Evolutionary conservation across 2,329 filamentous ascomycete genomes (phyloP).

Genomic region (Ophiostoma tasmaniense): DNA sequence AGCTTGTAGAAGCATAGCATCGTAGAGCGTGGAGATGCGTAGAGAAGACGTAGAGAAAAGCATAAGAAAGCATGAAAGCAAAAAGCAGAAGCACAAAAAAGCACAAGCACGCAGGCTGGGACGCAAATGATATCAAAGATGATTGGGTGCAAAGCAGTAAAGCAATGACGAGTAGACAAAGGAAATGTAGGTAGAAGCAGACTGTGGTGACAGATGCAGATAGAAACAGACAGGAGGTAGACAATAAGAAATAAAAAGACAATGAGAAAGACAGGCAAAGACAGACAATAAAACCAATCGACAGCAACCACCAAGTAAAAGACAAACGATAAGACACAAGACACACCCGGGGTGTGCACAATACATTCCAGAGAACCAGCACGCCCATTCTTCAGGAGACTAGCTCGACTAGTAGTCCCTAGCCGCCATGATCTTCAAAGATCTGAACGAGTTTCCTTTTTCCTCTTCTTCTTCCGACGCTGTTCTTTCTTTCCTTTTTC

Average conservation of each 20-base stretch:
- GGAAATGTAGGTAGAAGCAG: background rate
- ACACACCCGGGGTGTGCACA: background rate
- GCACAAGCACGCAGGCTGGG: background rate
- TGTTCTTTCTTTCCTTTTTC: constrained; percentile 3
- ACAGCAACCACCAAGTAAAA: background rate
- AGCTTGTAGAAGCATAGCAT: background rate
- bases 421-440: background rate
- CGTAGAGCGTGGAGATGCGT: background rate
- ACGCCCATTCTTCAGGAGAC: background rate
- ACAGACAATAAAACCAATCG: background rate
- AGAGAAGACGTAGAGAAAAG: background rate
- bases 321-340: background rate
- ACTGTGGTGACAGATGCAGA: background rate
- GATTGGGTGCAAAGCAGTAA: background rate
- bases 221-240: background rate
- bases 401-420: background rate
- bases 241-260: background rate
- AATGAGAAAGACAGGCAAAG: background rate
- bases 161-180: background rate
- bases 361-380: background rate
- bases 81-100: background rate
- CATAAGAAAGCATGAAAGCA: background rate
- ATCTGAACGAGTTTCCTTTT: background rate
- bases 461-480: background rate
- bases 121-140: background rate